Evolutionary conservation across 495 filamentous ascomycete species (phyloP), one percentile per base, ranked within the genome.

Genomic region (Penicillium arizonense): DNA sequence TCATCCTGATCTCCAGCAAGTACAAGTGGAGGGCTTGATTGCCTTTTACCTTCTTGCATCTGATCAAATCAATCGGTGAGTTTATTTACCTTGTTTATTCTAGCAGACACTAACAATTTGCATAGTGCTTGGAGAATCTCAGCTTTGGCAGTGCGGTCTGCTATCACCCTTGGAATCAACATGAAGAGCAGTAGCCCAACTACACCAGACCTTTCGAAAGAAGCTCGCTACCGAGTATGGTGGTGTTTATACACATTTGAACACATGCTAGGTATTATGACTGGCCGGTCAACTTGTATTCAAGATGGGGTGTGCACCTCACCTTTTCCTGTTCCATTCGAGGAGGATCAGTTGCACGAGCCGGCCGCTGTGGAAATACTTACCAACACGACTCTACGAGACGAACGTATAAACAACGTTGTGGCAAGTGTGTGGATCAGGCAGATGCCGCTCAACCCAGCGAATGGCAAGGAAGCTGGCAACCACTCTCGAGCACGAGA

Each of bases 231-330:
- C 44, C 79, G 81, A 35, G 75, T 87, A 14, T 88, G 84, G 84
- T 87, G 83, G 80, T 80, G 82, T 32, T 54, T 88, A 4, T 85
- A 83, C 51, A 79, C 73, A 1, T 73, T 87, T 44, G 85, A 88
- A 52, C 78, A 83, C 41, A 61, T 78, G 34, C 71, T 88, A 16
- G 77, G 79, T 37, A 75, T 80, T 24, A 85, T 87, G 73, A 87
- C 82, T 8, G 85, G 85, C n/a, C 77, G 85, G n/a, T 76, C 83
- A 7, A 79, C 78, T 32, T 80, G 77, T 44, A 82, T 87, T 26
- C 70, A 75, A 23, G 79, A 85, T 55, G 74, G 72, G 35, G 73
- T 83, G 54, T 84, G 80, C 58, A 82, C 81, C 39, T 75, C 78
- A 3, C 82, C 85, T n/a, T 63, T 86, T 55, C 84, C 85, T 2